These are phyloP conservation scores for Stagonosporopsis cucurbitacearum DNA, from an alignment of 2,329 filamentous ascomycete genomes.

Conservation along the genomic window DNA sequence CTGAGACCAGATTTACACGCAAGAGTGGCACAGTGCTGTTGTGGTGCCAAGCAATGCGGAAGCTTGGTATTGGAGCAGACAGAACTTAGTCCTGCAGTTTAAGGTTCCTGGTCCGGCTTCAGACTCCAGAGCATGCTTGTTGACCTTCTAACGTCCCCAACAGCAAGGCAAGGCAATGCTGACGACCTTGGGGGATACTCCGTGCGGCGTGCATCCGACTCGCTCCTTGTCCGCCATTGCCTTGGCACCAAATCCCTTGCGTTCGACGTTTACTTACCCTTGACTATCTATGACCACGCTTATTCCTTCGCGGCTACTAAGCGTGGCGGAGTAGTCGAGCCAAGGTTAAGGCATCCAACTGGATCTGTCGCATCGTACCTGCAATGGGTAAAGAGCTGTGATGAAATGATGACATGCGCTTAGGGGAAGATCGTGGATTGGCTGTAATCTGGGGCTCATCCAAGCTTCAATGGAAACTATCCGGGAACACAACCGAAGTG, in stretches of 20 bases:
- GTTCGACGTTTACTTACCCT: neutral
- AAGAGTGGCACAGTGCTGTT: neutral
- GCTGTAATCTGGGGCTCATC: neutral
- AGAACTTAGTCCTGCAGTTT: conserved; percentile 52
- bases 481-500: neutral
- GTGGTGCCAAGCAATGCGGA: neutral
- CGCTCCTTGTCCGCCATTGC: neutral
- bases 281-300: neutral
- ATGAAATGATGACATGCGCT: neutral
- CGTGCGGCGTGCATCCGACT: too few relatives aligned
- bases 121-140: neutral
- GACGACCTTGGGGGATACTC: too few relatives aligned
- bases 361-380: neutral
- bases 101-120: too few relatives aligned
- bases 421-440: neutral
- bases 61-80: neutral
- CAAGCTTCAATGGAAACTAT: neutral
- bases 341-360: neutral
- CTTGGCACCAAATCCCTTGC: neutral
- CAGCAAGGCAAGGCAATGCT: neutral
- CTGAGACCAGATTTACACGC: neutral
- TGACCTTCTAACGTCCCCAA: neutral
- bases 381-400: neutral
- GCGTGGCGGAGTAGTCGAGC: neutral
- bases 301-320: neutral